Base-by-base conservation (phyloP, 2,329 filamentous ascomycete genomes). In the Scortechinia acanthostroma region DNA sequence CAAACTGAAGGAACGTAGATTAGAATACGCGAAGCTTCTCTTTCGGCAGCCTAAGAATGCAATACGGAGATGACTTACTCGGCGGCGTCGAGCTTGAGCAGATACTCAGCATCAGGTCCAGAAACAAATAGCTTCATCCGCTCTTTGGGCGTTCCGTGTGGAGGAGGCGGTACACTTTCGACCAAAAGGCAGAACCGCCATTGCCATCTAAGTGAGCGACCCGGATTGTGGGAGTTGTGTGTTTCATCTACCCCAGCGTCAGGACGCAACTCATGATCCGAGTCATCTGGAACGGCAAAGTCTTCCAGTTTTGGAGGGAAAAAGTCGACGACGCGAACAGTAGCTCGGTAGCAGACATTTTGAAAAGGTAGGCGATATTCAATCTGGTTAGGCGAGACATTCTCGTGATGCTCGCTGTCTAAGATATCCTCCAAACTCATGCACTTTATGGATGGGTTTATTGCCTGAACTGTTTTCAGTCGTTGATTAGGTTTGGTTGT, bases 141-240 rank as follows among this genome's bases (percentile, higher is more conserved):
- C 25, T 30, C 25, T n/a, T 30, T 40, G 10, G 35, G 35, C 10
- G 17, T 17, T 6, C 10, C 35, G 14, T 13, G 17, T 10, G 10
- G 13, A 15, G 10, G 25, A 30, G 47, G 51, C 23, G 49, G 44
- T 13, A 40, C 35, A 13, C 47, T 50, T 46, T 51, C 42, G 5
- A 53, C 46, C 15, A 53, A 20, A 6, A 53, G 44, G 19, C 48
- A 50, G 42, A 53, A 53, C 22, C 48, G 46, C 51, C 51, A 53
- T 13, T 43, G 17, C 52, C 52, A 53, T 21, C 13, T 17, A 25
- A 25, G 22, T 20, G 13, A 13, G 22, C 21, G 35, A 14, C n/a
- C 3, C 42, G 28, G 16, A 6, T 45, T 43, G 19, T 23, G 19
- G 13, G 21, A 20, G 16, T 17, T 37, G 4, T 45, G 22, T 6